Evolutionary conservation across 345 rosid genomes (phyloP).

Genomic region (Arabis hirsuta): DNA sequence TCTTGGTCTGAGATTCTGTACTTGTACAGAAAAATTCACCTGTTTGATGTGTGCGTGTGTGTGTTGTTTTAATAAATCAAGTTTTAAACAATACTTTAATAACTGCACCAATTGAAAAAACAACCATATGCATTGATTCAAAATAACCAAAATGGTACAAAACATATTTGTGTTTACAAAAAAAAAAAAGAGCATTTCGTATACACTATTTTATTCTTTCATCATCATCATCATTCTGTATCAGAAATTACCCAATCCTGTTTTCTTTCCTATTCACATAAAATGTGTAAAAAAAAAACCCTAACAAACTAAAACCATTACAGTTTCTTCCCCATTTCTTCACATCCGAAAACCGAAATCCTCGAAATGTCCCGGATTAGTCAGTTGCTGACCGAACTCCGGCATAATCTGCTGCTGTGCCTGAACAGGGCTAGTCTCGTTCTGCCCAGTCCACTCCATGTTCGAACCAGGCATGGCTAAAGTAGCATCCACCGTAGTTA

Average conservation of each 20-base stretch:
- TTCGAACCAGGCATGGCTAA: conserved; percentile 38
- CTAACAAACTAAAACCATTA: conserved; percentile 11
- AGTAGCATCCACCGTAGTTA: conserved; percentile 52
- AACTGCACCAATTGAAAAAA: background rate
- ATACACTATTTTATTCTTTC: conserved; percentile 30
- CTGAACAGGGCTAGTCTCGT: conserved; percentile 35
- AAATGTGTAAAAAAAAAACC: conserved; percentile 22
- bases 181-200: conserved; percentile 10
- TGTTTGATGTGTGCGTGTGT: conserved; percentile 17
- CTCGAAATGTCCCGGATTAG: conserved; percentile 27
- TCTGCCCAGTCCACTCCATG: conserved; percentile 38
- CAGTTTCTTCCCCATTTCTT: background rate
- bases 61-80: conserved; percentile 16
- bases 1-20: conserved; percentile 22
- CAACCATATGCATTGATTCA: conserved; percentile 17
- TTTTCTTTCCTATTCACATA: conserved; percentile 37
- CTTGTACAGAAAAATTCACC: background rate
- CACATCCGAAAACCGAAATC: conserved; percentile 40
- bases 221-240: conserved; percentile 9
- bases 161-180: conserved; percentile 31
- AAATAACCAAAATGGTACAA: conserved; percentile 21
- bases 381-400: conserved; percentile 32
- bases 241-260: conserved; percentile 36
- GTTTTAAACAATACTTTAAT: background rate
- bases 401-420: conserved; percentile 18